A percentile compares a stretch with the other conserved stretches of the same genome.
These are phyloP conservation scores for Chlamydomonas sp. DNA, from an alignment of 139 green algal species.

Conservation along the genomic window DNA sequence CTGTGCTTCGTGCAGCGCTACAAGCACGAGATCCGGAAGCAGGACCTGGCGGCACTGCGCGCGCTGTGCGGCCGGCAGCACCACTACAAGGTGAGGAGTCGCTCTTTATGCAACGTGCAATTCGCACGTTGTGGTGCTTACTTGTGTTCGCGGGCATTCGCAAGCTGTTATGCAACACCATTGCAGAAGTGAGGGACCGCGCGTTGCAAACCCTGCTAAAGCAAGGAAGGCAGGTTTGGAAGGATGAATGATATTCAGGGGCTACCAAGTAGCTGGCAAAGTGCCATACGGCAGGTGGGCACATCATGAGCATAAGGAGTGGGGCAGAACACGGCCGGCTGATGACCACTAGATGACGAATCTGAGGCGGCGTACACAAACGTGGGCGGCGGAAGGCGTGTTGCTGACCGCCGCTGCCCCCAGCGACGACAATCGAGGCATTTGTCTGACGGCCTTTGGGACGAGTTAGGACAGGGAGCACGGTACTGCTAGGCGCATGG, in stretches of 20 bases:
- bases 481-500: neutral
- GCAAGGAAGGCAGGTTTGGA: too few species aligned
- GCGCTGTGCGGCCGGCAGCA: conserved; percentile 83
- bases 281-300: too few species aligned
- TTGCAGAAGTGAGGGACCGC: too few species aligned
- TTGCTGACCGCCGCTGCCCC: too few species aligned
- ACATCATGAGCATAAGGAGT: too few species aligned
- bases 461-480: neutral
- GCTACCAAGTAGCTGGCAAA: too few species aligned
- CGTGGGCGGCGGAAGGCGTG: too few species aligned
- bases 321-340: neutral
- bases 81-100: conserved; percentile 82
- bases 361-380: neutral
- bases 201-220: too few species aligned
- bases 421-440: neutral
- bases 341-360: conserved; percentile 33
- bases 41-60: conserved; percentile 84
- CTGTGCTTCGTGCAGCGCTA: conserved; percentile 97
- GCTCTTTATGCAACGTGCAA: neutral
- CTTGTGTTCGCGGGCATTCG: neutral
- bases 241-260: too few species aligned
- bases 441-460: neutral
- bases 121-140: neutral
- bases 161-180: too few species aligned
- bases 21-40: conserved; percentile 89